These are phyloP conservation scores for Xylaria cubensis DNA, from an alignment of 495 filamentous ascomycete species.

Conservation along the genomic window DNA sequence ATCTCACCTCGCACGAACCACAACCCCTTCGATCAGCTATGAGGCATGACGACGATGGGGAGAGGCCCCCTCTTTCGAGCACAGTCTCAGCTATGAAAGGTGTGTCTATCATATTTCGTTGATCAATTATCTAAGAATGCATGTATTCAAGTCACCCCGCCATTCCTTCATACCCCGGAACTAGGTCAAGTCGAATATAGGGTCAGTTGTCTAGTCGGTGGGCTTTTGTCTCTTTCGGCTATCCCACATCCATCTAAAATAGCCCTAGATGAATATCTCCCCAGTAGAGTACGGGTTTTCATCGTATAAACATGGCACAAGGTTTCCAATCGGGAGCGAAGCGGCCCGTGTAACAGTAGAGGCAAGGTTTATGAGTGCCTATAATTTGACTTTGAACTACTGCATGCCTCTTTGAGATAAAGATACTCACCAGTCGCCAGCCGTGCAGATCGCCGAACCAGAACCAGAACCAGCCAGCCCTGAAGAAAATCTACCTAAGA, in stretches of 20 bases:
- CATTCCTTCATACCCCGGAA: neutral
- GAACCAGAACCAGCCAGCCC: constrained; percentile 36
- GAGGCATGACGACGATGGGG: constrained; percentile 50
- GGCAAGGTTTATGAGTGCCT: neutral
- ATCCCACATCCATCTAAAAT: neutral
- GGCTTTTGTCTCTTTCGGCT: neutral
- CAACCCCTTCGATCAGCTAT: constrained; percentile 52
- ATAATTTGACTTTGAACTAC: neutral
- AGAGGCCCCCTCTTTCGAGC: constrained; percentile 44
- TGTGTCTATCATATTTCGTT: constrained; percentile 35
- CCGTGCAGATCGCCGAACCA: constrained; percentile 58
- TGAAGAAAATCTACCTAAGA: constrained; percentile 51
- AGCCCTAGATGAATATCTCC: neutral
- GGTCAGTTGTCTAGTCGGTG: neutral
- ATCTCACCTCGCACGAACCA: constrained; percentile 28
- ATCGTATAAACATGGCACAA: neutral
- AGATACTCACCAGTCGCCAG: constrained; percentile 36
- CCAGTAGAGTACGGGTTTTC: neutral
- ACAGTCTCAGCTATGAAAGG: constrained; percentile 48
- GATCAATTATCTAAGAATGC: neutral
- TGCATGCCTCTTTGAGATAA: constrained; percentile 8
- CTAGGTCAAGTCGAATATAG: neutral
- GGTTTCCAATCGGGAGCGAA: neutral
- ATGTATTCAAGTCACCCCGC: neutral
- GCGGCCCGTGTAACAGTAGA: neutral